Conservation (phyloP, 2,329 filamentous ascomycete genomes). For the Ophiobolus disseminans region DNA sequence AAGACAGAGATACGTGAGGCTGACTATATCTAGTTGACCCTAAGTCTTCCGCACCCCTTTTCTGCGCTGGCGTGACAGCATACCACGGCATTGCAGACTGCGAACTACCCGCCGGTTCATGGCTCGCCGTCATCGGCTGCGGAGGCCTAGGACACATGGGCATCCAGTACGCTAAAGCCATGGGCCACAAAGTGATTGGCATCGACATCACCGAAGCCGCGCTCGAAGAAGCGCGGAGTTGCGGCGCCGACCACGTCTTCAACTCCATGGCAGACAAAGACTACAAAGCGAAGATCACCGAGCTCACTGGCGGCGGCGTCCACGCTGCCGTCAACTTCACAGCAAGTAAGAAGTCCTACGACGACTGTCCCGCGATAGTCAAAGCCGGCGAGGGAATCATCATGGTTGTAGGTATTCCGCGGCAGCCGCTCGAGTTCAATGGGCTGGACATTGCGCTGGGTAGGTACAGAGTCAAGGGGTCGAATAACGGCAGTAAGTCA, state of each 20-base stretch:
- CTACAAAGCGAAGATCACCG: slow-evolving; percentile 37
- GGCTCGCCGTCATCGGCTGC: slow-evolving; percentile 40
- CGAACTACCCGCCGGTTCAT: slow-evolving; percentile 34
- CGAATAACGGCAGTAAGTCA: slow-evolving; percentile 45
- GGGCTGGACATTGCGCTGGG: slow-evolving; percentile 42
- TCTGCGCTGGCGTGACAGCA: slow-evolving; percentile 43
- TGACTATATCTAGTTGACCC: slow-evolving; percentile 29
- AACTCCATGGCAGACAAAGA: slow-evolving; percentile 38
- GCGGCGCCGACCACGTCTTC: slow-evolving; percentile 42
- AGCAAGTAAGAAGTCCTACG: slow-evolving; percentile 41
- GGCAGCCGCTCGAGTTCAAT: slow-evolving; percentile 40
- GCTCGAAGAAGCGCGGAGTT: slow-evolving; percentile 38
- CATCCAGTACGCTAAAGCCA: slow-evolving; percentile 43
- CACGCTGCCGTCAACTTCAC: slow-evolving; percentile 44
- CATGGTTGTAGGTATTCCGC: slow-evolving; percentile 46
- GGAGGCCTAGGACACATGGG: slow-evolving; percentile 44
- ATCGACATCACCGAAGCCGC: slow-evolving; percentile 39
- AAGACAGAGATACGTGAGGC: not conserved
- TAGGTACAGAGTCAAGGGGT: slow-evolving; percentile 35
- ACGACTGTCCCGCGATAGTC: slow-evolving; percentile 41
- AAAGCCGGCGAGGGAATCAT: slow-evolving; percentile 38
- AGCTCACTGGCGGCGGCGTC: slow-evolving; percentile 38
- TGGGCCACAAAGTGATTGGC: slow-evolving; percentile 42
- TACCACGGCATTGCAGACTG: slow-evolving; percentile 41
- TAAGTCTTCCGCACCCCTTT: slow-evolving; percentile 35